Percentiles rank a stretch among this genome's conserved stretches.
Evolutionary conservation across 495 filamentous ascomycete genomes (phyloP).

Genomic region (Cercophora newfieldiana): DNA sequence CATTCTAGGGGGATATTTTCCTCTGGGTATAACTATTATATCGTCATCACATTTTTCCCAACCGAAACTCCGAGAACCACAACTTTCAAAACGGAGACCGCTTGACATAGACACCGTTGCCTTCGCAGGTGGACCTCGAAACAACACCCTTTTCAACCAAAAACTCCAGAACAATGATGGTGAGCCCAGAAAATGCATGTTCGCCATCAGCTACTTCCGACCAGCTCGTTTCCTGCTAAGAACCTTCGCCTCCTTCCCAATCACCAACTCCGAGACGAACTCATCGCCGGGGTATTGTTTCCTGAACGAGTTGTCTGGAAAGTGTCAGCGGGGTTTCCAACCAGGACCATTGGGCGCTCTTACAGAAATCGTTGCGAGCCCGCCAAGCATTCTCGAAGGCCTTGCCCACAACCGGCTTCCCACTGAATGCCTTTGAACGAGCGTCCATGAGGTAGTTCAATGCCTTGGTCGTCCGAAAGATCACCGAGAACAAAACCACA

Average conservation of each 20-base stretch:
- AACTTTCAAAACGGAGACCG: not conserved
- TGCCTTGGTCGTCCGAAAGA: slow-evolving; percentile 23
- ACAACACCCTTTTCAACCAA: too few relatives aligned
- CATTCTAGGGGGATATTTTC: too few relatives aligned
- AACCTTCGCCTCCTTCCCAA: not conserved
- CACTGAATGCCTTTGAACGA: slow-evolving; percentile 12
- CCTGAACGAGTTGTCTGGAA: slow-evolving; percentile 1
- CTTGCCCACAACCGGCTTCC: slow-evolving; percentile 1
- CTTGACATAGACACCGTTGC: not conserved
- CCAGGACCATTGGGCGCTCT: not conserved
- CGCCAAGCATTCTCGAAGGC: slow-evolving; percentile 18
- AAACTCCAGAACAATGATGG: too few relatives aligned
- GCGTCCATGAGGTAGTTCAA: slow-evolving; percentile 20
- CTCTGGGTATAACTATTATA: not conserved
- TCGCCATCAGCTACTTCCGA: not conserved
- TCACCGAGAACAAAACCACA: slow-evolving; percentile 24
- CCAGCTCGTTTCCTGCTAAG: not conserved
- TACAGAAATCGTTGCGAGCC: slow-evolving; percentile 26
- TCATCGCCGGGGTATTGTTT: slow-evolving; percentile 1
- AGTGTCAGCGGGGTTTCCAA: not conserved
- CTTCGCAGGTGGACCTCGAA: too few relatives aligned
- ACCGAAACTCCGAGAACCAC: not conserved
- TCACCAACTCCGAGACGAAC: not conserved
- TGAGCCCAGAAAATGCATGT: not conserved
- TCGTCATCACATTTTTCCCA: not conserved